Evolutionary conservation across 2,329 filamentous ascomycete species (phyloP), one percentile per base, ranked within the genome.

Genomic region (Phyllosticta citriasiana): DNA sequence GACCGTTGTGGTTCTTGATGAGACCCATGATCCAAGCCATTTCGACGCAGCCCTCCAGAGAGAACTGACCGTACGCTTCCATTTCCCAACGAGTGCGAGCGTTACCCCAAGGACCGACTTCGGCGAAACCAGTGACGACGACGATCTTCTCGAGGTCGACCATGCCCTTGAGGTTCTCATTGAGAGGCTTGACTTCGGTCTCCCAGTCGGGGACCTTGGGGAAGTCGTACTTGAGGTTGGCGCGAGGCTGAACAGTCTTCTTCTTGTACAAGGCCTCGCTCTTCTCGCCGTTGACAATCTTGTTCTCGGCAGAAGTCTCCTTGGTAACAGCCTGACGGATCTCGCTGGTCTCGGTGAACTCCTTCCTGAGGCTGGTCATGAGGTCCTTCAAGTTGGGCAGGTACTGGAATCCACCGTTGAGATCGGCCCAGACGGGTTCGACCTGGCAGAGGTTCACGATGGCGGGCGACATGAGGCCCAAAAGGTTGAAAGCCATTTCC

Each of bases 1-100:
- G 87, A 19, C 94, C 94, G 68, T 97, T 97, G 80, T 96, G 90
- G 76, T 99, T 96, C 82, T 93, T 97, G 80, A 99, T 97, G 63
- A 97, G 85, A 71, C 94, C 94, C 93, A 97, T 99, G 76, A 99
- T 91, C 94, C 94, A 99, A 33, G 94, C 92, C 94, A 99, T 99
- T 77, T 99, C 94, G 63, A 99, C 88, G 70, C 94, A 97, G 30
- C 94, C 94, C 76, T 99, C 95, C 14, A 99, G 84, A 8, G 94
- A 97, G 79, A 99, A 99, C 71, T 96, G 84, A 72, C 94, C 94
- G 67, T 92, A 87, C 1, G 94, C 92, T 76, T 99, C 94, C 93
- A 99, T 99, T 80, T 99, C 94, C 94, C 94, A 99, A 64, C 94
- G 87, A 54, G 94, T 99, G 70, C 94, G 87, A 2, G 94, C 93